Percentiles rank a stretch among this genome's conserved stretches.
Evolutionary conservation across 2,329 filamentous ascomycete species (phyloP).

Genomic region (Didymella arachidicola): DNA sequence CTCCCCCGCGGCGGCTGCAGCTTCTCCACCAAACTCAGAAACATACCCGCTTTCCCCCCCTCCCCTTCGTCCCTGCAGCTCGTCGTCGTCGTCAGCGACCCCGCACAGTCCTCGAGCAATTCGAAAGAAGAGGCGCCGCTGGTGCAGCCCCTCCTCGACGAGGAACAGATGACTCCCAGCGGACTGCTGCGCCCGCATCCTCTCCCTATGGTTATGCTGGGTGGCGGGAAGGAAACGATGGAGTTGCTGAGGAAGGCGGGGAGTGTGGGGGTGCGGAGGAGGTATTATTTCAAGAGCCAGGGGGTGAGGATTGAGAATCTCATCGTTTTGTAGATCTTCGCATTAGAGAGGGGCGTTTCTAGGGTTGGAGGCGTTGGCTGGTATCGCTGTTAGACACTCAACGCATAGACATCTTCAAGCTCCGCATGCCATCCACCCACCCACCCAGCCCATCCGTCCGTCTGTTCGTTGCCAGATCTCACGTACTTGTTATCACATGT

Average conservation of each 20-base stretch:
- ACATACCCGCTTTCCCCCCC: conserved; percentile 80
- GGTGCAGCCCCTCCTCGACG: conserved; percentile 76
- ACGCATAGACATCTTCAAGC: too few species aligned
- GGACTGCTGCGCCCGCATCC: conserved; percentile 74
- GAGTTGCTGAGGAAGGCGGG: conserved; percentile 68
- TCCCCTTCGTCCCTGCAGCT: conserved; percentile 72
- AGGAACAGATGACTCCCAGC: conserved; percentile 72
- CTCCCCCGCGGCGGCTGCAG: conserved; percentile 83
- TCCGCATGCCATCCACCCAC: too few species aligned
- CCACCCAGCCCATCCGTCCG: too few species aligned
- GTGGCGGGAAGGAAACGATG: conserved; percentile 72
- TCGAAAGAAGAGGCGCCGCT: conserved; percentile 38
- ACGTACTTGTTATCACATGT: too few species aligned
- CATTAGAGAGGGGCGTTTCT: too few species aligned
- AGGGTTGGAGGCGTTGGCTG: too few species aligned
- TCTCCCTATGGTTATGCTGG: conserved; percentile 83
- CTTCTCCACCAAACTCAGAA: conserved; percentile 82
- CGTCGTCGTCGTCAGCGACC: conserved; percentile 76
- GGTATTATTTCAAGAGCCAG: conserved; percentile 83
- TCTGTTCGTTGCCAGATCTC: too few species aligned
- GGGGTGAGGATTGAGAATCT: conserved; percentile 82
- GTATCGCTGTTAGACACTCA: too few species aligned
- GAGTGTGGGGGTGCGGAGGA: conserved; percentile 76
- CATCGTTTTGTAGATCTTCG: conserved; percentile 64
- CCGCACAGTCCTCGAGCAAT: neutral